Evolutionary conservation across 331 rosid species (phyloP).

Genomic region (Telfairia occidentalis): DNA sequence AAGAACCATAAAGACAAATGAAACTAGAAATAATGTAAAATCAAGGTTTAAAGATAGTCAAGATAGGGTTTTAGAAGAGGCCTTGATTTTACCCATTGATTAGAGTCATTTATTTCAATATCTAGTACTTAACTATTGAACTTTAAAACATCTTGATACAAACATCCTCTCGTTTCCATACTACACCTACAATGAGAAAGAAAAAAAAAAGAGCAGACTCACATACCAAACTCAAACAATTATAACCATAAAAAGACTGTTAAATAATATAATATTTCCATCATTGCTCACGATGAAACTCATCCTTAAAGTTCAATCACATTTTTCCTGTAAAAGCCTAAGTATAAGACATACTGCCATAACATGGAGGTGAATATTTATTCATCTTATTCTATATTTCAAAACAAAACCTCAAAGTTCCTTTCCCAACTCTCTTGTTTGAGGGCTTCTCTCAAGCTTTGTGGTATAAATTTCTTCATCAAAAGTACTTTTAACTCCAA

Average conservation of each 20-base stretch:
- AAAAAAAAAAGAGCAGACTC: background rate
- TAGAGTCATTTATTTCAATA: background rate
- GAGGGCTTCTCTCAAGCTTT: conserved; percentile 80
- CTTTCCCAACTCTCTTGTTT: conserved; percentile 55
- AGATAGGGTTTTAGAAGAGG: background rate
- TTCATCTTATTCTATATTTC: background rate
- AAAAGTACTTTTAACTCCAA: conserved; percentile 89
- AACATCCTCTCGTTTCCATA: background rate
- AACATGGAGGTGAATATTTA: no score
- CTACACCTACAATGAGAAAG: background rate
- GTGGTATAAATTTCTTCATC: conserved; percentile 84
- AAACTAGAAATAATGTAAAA: conserved; percentile 21
- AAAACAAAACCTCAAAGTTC: conserved; percentile 15
- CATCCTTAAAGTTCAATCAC: background rate
- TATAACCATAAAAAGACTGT: no score
- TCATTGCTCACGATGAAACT: background rate
- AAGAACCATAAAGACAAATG: conserved; percentile 27
- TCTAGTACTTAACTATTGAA: background rate
- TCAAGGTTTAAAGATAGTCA: background rate
- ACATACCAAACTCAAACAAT: background rate
- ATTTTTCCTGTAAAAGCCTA: no score
- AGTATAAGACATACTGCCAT: no score
- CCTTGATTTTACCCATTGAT: background rate
- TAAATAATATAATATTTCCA: background rate
- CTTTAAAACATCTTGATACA: background rate